These are phyloP conservation scores for Pleurotus ostreatus DNA, from an alignment of 768 basidiomycete genomes.

Conservation along the genomic window DNA sequence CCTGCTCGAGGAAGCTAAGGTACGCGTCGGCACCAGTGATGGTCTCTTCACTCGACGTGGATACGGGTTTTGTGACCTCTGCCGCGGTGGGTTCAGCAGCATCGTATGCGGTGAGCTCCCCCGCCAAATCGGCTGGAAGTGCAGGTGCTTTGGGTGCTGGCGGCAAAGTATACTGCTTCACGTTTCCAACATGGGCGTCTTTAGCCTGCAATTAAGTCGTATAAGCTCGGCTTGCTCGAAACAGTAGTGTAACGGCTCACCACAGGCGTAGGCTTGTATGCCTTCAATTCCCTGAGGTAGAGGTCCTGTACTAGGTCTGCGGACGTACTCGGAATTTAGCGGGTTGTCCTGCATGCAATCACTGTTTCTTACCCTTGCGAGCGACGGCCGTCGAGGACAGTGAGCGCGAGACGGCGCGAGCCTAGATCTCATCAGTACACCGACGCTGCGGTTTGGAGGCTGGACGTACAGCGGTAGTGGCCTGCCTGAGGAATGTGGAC, in stretches of 20 bases:
- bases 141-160: slow-evolving; percentile 68
- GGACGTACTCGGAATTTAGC: slow-evolving; percentile 35
- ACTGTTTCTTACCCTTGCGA: slow-evolving; percentile 56
- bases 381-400: slow-evolving; percentile 58
- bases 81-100: slow-evolving; percentile 64
- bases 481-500: slow-evolving; percentile 65
- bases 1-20: slow-evolving; percentile 78
- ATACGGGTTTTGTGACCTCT: slow-evolving; percentile 25
- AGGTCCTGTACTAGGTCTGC: slow-evolving; percentile 91
- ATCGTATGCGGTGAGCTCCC: slow-evolving; percentile 86
- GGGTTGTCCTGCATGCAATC: slow-evolving; percentile 12
- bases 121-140: slow-evolving; percentile 81
- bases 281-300: slow-evolving; percentile 85
- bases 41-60: slow-evolving; percentile 33
- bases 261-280: slow-evolving; percentile 73
- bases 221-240: neutral
- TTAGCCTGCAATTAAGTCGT: slow-evolving; percentile 51
- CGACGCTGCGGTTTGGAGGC: neutral
- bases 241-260: slow-evolving; percentile 44
- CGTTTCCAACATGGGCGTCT: slow-evolving; percentile 84
- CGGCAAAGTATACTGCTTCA: slow-evolving; percentile 80
- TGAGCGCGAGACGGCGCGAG: slow-evolving; percentile 45
- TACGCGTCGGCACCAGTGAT: slow-evolving; percentile 69
- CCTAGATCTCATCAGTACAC: slow-evolving; percentile 29
- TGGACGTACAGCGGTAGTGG: slow-evolving; percentile 41